phyloP scores from a whole-genome alignment of 2,329 filamentous ascomycete species.

The Chaetomiaceae sp. region DNA sequence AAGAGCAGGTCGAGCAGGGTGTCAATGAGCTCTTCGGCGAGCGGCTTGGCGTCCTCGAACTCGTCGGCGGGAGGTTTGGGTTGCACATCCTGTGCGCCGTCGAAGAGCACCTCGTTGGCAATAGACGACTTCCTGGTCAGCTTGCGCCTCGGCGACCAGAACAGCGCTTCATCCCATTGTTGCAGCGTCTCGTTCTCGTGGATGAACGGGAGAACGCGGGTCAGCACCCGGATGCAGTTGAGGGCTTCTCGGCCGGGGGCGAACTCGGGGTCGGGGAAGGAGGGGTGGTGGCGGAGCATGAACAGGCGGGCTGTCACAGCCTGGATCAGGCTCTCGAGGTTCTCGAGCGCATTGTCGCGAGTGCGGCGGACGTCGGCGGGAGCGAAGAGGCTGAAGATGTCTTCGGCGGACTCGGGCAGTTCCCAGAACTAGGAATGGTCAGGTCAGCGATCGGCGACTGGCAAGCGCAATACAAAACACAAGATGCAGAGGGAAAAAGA shows the following conservation, averaged over 20 bases:
- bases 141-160: constrained; percentile 75
- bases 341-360: constrained; percentile 76
- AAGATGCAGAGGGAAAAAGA: no score
- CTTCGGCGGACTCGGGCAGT: constrained; percentile 88
- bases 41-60: constrained; percentile 76
- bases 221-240: constrained; percentile 90
- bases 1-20: constrained; percentile 85
- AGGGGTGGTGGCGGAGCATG: constrained; percentile 78
- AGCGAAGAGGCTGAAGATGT: constrained; percentile 94
- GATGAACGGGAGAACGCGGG: constrained; percentile 80
- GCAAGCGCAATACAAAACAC: no score
- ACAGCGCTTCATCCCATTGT: constrained; percentile 87
- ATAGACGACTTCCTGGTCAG: constrained; percentile 62
- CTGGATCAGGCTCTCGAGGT: constrained; percentile 82
- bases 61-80: constrained; percentile 50
- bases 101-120: constrained; percentile 75
- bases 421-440: constrained; percentile 74
- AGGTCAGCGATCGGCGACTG: not conserved
- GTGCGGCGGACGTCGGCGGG: constrained; percentile 83
- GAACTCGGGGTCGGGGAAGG: constrained; percentile 80
- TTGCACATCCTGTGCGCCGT: constrained; percentile 60
- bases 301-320: constrained; percentile 80
- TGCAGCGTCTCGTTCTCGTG: constrained; percentile 84
- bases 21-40: constrained; percentile 90
- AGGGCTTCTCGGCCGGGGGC: constrained; percentile 84